Conservation (phyloP, 495 filamentous ascomycete genomes). For the Xylaria longipes region DNA sequence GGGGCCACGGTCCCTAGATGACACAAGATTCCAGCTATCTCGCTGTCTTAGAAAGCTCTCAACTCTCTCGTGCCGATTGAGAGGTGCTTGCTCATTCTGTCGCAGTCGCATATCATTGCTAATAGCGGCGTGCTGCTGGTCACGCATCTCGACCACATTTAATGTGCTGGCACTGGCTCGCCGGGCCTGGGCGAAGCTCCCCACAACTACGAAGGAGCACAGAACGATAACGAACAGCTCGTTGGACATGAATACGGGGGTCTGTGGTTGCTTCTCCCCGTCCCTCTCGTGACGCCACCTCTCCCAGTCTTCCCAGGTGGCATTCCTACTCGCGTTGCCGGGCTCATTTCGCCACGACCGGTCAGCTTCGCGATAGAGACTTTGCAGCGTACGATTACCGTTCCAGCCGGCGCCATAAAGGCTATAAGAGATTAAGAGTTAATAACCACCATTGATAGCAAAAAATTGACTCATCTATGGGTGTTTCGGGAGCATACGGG, state of each 20-base stretch:
- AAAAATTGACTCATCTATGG: too few relatives aligned
- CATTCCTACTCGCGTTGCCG: conserved; percentile 74
- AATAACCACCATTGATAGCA: too few relatives aligned
- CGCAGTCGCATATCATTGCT: conserved; percentile 64
- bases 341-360: conserved; percentile 56
- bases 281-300: conserved; percentile 70
- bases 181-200: conserved; percentile 69
- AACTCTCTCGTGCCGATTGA: conserved; percentile 68
- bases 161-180: conserved; percentile 64
- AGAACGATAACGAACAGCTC: conserved; percentile 74
- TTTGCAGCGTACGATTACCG: conserved; percentile 47
- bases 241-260: conserved; percentile 75
- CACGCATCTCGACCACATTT: conserved; percentile 65
- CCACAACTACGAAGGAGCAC: conserved; percentile 68
- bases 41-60: conserved; percentile 74
- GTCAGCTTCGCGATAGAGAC: conserved; percentile 46
- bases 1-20: neutral
- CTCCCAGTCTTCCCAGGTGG: conserved; percentile 99
- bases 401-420: conserved; percentile 81
- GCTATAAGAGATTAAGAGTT: too few relatives aligned
- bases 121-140: conserved; percentile 66
- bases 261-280: conserved; percentile 51
- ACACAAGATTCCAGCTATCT: conserved; percentile 49
- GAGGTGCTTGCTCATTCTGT: conserved; percentile 56
- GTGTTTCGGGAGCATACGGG: too few relatives aligned